Base-by-base conservation (phyloP, 306 rosid species). In the Rosa rugosa region DNA sequence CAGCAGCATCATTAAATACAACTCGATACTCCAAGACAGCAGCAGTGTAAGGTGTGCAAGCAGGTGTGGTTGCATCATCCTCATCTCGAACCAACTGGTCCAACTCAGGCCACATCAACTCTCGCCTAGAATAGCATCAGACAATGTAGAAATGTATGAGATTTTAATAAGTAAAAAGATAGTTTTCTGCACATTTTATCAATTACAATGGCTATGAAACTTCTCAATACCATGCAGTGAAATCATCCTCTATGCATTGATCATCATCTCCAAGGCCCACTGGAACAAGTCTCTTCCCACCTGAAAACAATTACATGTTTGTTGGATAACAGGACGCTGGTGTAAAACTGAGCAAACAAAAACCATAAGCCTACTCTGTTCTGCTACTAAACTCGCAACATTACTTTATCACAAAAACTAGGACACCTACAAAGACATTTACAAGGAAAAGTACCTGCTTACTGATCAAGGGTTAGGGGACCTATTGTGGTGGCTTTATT, bases 241-340 rank as follows among this genome's bases (percentile, higher is more conserved):
- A 96, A 88, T 96, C 99, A 82, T 96, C 99, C 84, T 96, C 99
- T 49, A 95, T 90, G 85, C 99, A 95, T 79, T 95, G 95, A 77
- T 95, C 99, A 76, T 95, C 99, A 81, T 96, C 99, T 86, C 99
- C 99, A 8, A 91, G 94, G 77, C 99, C 99, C 82, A 89, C 84
- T 60, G 83, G 79, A 34, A 93, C 88, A 70, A 96, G 91, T 70
- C 90, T 96, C 87, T 96, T 90, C 0, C 88, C 99, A 54, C 98
- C 99, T 96, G 88, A 59, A 84, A 83, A 78, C 47, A 79, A 69
- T 72, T 25, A 66, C 65, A 66, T 45, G 49, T 31, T 45, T 12
- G 68, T 73, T 71, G 40, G 57, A 67, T 40, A 38, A 65, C 25
- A 65, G 12, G 8, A 65, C 4, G 0, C 12, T 36, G 47, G 46